Evolutionary conservation across 1,139 yeast species (phyloP).

Genomic region (Geotrichum australiense): DNA sequence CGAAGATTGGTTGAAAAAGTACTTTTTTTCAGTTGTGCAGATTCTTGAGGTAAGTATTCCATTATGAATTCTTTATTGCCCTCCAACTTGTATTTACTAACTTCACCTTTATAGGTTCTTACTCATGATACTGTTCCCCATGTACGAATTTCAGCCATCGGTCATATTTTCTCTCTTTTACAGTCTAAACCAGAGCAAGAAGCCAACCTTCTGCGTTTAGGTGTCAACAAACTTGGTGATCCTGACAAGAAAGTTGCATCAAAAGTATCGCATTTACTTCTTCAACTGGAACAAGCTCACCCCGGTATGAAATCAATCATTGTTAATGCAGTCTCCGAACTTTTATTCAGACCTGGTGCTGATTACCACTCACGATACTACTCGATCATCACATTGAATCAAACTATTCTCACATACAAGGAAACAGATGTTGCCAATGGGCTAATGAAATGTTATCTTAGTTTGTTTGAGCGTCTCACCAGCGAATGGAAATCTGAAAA

Average conservation of each 20-base stretch:
- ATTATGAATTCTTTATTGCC: constrained; percentile 28
- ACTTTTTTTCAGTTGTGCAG: constrained; percentile 63
- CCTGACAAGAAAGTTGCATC: constrained; percentile 85
- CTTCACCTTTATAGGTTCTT: constrained; percentile 32
- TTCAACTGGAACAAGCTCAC: constrained; percentile 81
- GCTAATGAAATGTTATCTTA: constrained; percentile 76
- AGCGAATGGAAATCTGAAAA: constrained; percentile 57
- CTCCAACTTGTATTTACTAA: constrained; percentile 7
- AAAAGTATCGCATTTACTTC: constrained; percentile 72
- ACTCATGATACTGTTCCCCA: constrained; percentile 90
- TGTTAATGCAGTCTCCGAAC: constrained; percentile 72
- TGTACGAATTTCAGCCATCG: constrained; percentile 71
- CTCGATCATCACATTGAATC: constrained; percentile 80
- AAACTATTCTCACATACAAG: constrained; percentile 74
- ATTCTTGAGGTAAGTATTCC: constrained; percentile 47
- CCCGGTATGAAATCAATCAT: constrained; percentile 91
- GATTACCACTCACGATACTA: constrained; percentile 89
- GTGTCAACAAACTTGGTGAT: constrained; percentile 93
- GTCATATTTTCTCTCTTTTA: constrained; percentile 72
- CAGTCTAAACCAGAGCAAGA: constrained; percentile 95
- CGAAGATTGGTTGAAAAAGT: constrained; percentile 79
- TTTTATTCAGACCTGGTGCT: constrained; percentile 63
- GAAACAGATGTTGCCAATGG: constrained; percentile 76
- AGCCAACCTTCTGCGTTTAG: constrained; percentile 77
- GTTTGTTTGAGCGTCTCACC: constrained; percentile 75